These are phyloP conservation scores for Lachnellula cervina DNA, from an alignment of 2,329 filamentous ascomycete species.

Conservation along the genomic window DNA sequence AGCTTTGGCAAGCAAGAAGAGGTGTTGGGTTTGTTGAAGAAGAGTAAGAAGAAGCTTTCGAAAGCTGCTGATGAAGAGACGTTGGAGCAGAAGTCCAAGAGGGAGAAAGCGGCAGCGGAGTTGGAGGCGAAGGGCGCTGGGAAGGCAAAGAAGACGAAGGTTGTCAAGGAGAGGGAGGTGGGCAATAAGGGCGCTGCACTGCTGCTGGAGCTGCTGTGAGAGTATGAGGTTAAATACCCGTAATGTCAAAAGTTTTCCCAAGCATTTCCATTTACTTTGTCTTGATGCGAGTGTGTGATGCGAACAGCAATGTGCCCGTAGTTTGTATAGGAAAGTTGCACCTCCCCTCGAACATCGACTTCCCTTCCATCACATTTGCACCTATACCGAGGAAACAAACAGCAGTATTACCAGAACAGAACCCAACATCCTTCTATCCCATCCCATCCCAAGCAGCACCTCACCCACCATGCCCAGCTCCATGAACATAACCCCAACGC, in stretches of 20 bases:
- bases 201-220: constrained; percentile 51
- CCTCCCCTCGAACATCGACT: no score
- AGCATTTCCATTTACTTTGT: no score
- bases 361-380: no score
- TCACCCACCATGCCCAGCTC: no score
- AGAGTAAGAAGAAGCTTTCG: constrained; percentile 66
- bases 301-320: no score
- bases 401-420: no score
- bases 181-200: constrained; percentile 61
- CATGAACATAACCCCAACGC: no score
- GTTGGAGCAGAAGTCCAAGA: constrained; percentile 47
- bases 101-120: constrained; percentile 40
- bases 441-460: no score
- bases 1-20: constrained; percentile 64
- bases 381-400: no score
- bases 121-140: constrained; percentile 32
- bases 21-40: constrained; percentile 65
- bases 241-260: neutral
- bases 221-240: constrained; percentile 3
- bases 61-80: constrained; percentile 60
- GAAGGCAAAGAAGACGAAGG: constrained; percentile 41
- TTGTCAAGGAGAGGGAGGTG: constrained; percentile 36
- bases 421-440: no score
- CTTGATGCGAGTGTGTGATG: no score
- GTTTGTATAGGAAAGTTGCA: no score